These are phyloP conservation scores for Pleurotus eryngii DNA, from an alignment of 768 basidiomycete species.

Conservation along the genomic window DNA sequence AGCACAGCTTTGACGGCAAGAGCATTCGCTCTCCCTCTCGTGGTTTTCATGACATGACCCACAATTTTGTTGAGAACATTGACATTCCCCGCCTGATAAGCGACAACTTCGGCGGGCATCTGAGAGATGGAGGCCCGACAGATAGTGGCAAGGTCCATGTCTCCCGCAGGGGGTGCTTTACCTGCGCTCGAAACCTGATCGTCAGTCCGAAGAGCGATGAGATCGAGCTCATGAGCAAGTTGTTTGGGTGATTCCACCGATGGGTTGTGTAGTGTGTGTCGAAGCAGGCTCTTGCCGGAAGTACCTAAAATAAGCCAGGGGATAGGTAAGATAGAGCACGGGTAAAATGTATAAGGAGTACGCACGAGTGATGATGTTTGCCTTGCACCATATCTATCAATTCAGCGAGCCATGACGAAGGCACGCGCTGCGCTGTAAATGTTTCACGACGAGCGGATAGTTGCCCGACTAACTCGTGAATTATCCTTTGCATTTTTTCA, in stretches of 20 bases:
- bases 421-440: conserved; percentile 57
- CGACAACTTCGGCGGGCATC: conserved; percentile 65
- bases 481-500: conserved; percentile 59
- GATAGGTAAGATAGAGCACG: background rate
- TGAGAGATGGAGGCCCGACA: conserved; percentile 63
- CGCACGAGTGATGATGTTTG: conserved; percentile 67
- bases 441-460: conserved; percentile 55
- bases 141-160: conserved; percentile 43
- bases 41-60: conserved; percentile 82
- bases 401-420: conserved; percentile 63
- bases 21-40: conserved; percentile 78
- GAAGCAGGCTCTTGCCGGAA: conserved; percentile 75
- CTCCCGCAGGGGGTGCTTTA: conserved; percentile 16
- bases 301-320: conserved; percentile 46
- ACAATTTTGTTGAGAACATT: conserved; percentile 80
- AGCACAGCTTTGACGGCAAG: conserved; percentile 49
- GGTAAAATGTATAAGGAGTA: conserved; percentile 6
- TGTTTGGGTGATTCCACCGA: conserved; percentile 30
- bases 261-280: conserved; percentile 56
- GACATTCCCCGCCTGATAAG: conserved; percentile 63
- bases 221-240: conserved; percentile 48
- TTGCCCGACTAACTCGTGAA: conserved; percentile 82
- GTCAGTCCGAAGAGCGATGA: conserved; percentile 33
- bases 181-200: conserved; percentile 8
- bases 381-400: conserved; percentile 73